phyloP scores from a whole-genome alignment of 805 yeast species.

The Metschnikowia continentalis region DNA sequence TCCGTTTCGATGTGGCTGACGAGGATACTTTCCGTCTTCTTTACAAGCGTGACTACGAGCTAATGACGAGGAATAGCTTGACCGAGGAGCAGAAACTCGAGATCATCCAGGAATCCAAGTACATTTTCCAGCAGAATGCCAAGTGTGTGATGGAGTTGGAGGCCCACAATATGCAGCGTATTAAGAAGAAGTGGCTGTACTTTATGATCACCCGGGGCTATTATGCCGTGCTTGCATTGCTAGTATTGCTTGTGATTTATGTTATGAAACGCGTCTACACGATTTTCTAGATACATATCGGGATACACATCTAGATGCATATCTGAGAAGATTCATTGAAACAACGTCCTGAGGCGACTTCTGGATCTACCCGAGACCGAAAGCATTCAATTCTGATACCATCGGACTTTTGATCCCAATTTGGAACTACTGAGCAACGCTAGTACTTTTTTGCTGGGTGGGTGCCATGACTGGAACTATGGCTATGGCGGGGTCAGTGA shows the following conservation, averaged over 20 bases:
- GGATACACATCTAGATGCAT: too few species aligned
- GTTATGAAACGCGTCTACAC: neutral
- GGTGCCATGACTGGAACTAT: too few species aligned
- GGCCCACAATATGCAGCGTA: conserved; percentile 53
- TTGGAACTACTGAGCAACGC: too few species aligned
- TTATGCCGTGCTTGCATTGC: conserved; percentile 35
- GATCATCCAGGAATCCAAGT: conserved; percentile 62
- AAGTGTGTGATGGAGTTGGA: conserved; percentile 64
- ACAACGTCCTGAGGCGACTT: too few species aligned
- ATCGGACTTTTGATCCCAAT: too few species aligned
- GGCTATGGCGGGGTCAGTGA: too few species aligned
- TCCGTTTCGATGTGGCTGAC: conserved; percentile 64
- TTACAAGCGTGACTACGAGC: conserved; percentile 74
- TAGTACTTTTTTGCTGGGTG: too few species aligned
- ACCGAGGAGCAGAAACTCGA: conserved; percentile 68
- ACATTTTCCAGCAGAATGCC: conserved; percentile 60
- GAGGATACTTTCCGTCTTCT: conserved; percentile 58
- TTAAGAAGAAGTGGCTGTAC: conserved; percentile 53
- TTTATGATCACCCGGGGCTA: conserved; percentile 51
- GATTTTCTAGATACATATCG: neutral
- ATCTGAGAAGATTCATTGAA: too few species aligned
- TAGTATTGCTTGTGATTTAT: conserved; percentile 27
- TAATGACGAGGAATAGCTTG: conserved; percentile 66
- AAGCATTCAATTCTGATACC: too few species aligned
- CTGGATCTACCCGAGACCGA: too few species aligned